Percentiles rank a stretch among this genome's conserved stretches.
phyloP scores from a whole-genome alignment of 805 yeast species.

The Candida dendrica region DNA sequence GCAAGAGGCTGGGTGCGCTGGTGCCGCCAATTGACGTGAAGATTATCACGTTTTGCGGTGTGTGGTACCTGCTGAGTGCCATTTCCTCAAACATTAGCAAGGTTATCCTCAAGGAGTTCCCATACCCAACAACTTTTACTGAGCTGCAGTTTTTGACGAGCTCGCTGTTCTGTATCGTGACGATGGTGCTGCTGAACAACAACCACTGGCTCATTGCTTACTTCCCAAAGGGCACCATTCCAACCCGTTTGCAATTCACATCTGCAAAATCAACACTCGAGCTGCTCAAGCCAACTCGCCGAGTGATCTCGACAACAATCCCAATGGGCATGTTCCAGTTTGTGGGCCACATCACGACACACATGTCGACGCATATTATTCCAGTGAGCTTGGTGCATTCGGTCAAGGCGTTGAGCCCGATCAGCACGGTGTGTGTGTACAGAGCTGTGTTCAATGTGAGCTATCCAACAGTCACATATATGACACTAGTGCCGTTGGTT shows the following conservation, averaged over 20 bases:
- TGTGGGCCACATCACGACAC: conserved; percentile 84
- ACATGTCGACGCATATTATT: conserved; percentile 83
- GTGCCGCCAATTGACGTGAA: conserved; percentile 32
- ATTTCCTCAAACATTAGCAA: conserved; percentile 79
- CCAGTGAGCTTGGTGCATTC: conserved; percentile 96
- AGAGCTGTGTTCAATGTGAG: conserved; percentile 48
- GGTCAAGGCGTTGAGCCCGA: conserved; percentile 85
- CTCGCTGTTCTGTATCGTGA: conserved; percentile 46
- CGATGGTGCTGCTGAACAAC: conserved; percentile 33
- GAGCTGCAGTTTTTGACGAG: conserved; percentile 80
- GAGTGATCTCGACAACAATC: conserved; percentile 57
- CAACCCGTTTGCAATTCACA: conserved; percentile 28
- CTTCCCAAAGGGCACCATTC: conserved; percentile 47
- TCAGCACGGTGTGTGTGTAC: conserved; percentile 79
- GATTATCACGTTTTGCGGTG: conserved; percentile 48
- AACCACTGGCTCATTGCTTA: conserved; percentile 19
- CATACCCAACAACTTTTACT: conserved; percentile 83
- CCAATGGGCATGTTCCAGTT: conserved; percentile 96
- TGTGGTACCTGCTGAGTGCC: conserved; percentile 80
- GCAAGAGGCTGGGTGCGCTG: conserved; percentile 6
- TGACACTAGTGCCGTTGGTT: conserved; percentile 73
- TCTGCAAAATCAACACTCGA: conserved; percentile 22
- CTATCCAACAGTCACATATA: conserved; percentile 62
- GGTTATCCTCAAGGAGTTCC: conserved; percentile 58
- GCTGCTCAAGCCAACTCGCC: conserved; percentile 47